phyloP scores from a whole-genome alignment of 2,329 filamentous ascomycete species.

The Helminthosporium solani region DNA sequence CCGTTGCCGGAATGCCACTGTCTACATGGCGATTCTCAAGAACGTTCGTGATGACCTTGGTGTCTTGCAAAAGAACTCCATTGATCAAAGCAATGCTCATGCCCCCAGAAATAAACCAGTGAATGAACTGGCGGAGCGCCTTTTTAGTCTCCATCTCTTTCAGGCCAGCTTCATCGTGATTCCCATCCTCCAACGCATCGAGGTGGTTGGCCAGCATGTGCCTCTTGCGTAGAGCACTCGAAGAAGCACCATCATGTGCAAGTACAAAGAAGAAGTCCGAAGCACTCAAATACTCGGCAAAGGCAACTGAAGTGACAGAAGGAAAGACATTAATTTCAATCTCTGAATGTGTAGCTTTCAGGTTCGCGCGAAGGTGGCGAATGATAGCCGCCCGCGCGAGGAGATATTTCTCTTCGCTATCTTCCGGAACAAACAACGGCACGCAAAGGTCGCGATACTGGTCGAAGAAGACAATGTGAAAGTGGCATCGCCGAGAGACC shows the following conservation, averaged over 20 bases:
- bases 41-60: conserved; percentile 52
- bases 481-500: conserved; percentile 64
- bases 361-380: conserved; percentile 58
- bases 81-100: conserved; percentile 66
- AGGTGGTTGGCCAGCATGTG: conserved; percentile 19
- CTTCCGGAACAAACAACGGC: conserved; percentile 44
- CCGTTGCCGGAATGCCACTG: conserved; percentile 17
- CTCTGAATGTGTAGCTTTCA: conserved; percentile 40
- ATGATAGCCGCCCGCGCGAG: conserved; percentile 65
- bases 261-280: conserved; percentile 67
- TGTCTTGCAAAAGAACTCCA: conserved; percentile 62
- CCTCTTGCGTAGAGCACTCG: conserved; percentile 22
- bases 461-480: conserved; percentile 70
- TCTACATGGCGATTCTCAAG: conserved; percentile 17
- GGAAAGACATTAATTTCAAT: conserved; percentile 52
- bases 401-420: conserved; percentile 54
- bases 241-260: conserved; percentile 61
- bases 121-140: conserved; percentile 53
- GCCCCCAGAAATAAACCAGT: conserved; percentile 55
- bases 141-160: conserved; percentile 25
- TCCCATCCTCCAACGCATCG: conserved; percentile 20
- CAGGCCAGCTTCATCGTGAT: conserved; percentile 17
- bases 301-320: conserved; percentile 52
- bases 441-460: conserved; percentile 58
- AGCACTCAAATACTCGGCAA: conserved; percentile 55